Base-by-base conservation (phyloP, 2,329 filamentous ascomycete genomes). In the Phyllosticta citrichinensis region DNA sequence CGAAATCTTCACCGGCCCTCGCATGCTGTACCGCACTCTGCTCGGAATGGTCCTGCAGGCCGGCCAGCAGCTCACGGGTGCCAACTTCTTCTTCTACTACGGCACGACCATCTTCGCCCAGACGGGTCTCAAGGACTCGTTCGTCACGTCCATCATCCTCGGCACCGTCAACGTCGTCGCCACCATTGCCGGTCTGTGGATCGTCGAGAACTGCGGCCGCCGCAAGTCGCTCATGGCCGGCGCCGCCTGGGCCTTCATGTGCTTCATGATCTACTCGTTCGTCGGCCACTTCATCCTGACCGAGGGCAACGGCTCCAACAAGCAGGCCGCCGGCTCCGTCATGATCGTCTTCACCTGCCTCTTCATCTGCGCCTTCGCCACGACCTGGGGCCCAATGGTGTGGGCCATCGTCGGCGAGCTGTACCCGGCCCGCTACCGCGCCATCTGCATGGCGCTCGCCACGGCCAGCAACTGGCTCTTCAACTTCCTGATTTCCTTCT, bases 351-450 rank as follows among this genome's bases (percentile, higher is more conserved):
- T 88, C 70, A 85, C 86, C 0, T 87, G 85, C 67, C 76, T 89
- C 51, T 87, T 87, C 69, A 86, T 87, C 65, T 77, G 85, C 0
- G 83, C 79, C 1, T 88, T 85, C 63, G 85, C 85, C 3, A 86
- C 83, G 12, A 87, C 85, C 1, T 88, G 86, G 86, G 86, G 85
- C 22, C 86, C 86, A 0, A 81, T 85, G 56, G 83, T 88, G 58
- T 91, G 87, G 88, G 84, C 87, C 59, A 79, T 87, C 24, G 81
- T 85, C 55, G 82, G 83, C 5, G 83, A 87, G 68, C 80, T 88
- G 57, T 89, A 86, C 70, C 85, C 81, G 0, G 82, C 81, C 11
- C 77, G 83, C 25, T 77, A 77, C 67, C 70, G 76, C 6, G 76
- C 75, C 0, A 74, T 72, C 5, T 54, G 51, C 56, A 62, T 62